Evolutionary conservation across 306 rosid species (phyloP), one percentile per base, ranked within the genome.

Genomic region (Crataegus laevigata): DNA sequence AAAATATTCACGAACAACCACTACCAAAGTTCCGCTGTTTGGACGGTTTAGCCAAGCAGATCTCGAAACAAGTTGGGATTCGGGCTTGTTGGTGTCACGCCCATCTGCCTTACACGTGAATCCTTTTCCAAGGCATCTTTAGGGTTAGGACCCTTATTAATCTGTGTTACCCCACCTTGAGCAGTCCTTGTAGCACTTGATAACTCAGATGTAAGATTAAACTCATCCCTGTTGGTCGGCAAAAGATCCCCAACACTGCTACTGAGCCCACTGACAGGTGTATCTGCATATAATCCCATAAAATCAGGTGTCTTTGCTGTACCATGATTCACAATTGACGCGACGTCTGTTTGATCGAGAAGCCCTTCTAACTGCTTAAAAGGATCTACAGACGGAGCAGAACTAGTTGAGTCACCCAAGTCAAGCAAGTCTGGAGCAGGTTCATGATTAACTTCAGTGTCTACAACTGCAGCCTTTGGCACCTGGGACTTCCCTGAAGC

Each of bases 101-200:
- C 97, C 94, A 92, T 77, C 82, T 92, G 98, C 85, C 98, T 89
- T 63, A 90, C 98, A 58, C 83, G 85, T 26, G 98, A 87, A 83
- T 92, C 98, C 78, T 83, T 90, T 82, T 92, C 84, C 77, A 92
- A 78, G 3, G 96, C 59, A 38, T 81, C 85, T 79, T 79, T 88
- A 8, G 60, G 38, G 40, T 84, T 80, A 21, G 86, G 87, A 61
- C 96, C 98, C 83, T 87, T 93, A 50, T 69, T 78, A 42, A 83
- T 77, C 62, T 87, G 94, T 5, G 87, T 70, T 42, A 80, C 73
- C 51, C 84, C 89, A 52, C 83, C 89, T 68, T 72, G 68, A 69
- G 75, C 66, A 32, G 70, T 76, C 52, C 64, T 28, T 1, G 77
- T 43, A 47, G 75, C 72, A 75, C 62, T 84, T 4, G 88, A 83